Percentiles rank a stretch among this genome's conserved stretches.
Evolutionary conservation across 1,139 yeast genomes (phyloP).

Genomic region (Williopsis jadinii): DNA sequence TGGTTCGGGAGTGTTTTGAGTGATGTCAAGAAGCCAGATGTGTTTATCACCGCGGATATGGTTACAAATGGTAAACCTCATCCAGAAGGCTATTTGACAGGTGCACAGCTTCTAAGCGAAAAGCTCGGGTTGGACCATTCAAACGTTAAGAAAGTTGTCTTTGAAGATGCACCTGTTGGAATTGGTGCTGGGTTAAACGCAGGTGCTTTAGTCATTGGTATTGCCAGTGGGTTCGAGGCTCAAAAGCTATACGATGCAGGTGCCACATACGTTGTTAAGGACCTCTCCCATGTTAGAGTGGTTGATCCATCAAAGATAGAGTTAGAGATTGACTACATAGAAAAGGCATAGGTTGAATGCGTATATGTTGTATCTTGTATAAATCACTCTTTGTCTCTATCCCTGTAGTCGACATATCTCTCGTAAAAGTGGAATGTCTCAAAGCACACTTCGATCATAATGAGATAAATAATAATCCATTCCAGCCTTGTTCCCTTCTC

Average conservation of each 20-base stretch:
- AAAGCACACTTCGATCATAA: constrained; percentile 77
- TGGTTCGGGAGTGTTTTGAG: constrained; percentile 63
- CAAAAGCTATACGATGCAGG: constrained; percentile 66
- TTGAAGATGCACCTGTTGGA: constrained; percentile 89
- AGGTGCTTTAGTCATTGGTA: constrained; percentile 77
- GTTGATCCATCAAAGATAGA: constrained; percentile 19
- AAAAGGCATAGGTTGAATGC: constrained; percentile 3
- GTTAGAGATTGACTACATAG: constrained; percentile 18
- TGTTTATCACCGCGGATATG: constrained; percentile 68
- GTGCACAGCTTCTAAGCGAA: constrained; percentile 49
- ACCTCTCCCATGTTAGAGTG: constrained; percentile 45
- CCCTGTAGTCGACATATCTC: constrained; percentile 22
- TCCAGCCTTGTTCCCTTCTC: constrained; percentile 72
- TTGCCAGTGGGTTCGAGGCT: constrained; percentile 72
- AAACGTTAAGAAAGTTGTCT: constrained; percentile 52
- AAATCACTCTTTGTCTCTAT: constrained; percentile 2
- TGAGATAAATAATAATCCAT: constrained; percentile 79
- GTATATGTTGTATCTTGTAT: neutral
- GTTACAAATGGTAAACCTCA: constrained; percentile 46
- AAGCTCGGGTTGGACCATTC: constrained; percentile 44
- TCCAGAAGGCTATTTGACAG: constrained; percentile 60
- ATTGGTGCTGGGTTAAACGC: constrained; percentile 79
- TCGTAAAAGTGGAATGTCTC: constrained; percentile 62
- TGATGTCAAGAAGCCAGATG: constrained; percentile 47
- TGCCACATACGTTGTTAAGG: constrained; percentile 74